Evolutionary conservation across 768 basidiomycete species (phyloP), one percentile per base, ranked within the genome.

Genomic region (Boletus tomentosulus): DNA sequence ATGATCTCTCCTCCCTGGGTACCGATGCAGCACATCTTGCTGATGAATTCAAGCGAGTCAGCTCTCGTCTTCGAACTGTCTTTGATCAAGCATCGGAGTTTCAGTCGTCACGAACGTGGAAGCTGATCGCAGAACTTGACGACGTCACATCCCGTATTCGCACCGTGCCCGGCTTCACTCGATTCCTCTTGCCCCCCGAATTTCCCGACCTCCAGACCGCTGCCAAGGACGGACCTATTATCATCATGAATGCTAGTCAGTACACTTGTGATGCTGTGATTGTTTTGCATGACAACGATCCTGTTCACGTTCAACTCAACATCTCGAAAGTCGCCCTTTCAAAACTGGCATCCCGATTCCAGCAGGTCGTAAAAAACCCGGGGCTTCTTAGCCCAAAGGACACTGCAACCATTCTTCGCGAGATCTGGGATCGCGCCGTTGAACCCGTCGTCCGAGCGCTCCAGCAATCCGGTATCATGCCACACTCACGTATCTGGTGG

Each of bases 161-260:
- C 27, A 19, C 44, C 27, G 8, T 47, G 2, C 33, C 31, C 8
- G 12, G 25, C 34, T 60, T 62, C 50, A 42, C 44, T 4, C 39
- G 56, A n/a, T 62, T 63, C 44, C 45, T 63, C 5, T 39, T 45
- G 19, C 53, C 60, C 4, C 41, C 50, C 6, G 51, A 27, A 11
- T 62, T 25, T 53, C 50, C 48, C 5, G 54, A 51, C n/a, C 46
- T 62, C 3, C 48, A 31, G 15, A 16, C 19, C 9, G 58, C 56
- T 25, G 54, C 51, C 41, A 37, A 24, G 15, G 50, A 35, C 8
- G 55, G 55, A 11, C 56, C 56, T 6, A 19, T 57, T 15, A 53
- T 57, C 3, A 43, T 57, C 37, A 28, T 53, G 15, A 49, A 48
- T n/a, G 43, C 39, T 1, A 42, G 51, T 11, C 19, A 28, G 19